Base-by-base conservation (phyloP, 2,329 filamentous ascomycete species). In the Fusarium globosum region DNA sequence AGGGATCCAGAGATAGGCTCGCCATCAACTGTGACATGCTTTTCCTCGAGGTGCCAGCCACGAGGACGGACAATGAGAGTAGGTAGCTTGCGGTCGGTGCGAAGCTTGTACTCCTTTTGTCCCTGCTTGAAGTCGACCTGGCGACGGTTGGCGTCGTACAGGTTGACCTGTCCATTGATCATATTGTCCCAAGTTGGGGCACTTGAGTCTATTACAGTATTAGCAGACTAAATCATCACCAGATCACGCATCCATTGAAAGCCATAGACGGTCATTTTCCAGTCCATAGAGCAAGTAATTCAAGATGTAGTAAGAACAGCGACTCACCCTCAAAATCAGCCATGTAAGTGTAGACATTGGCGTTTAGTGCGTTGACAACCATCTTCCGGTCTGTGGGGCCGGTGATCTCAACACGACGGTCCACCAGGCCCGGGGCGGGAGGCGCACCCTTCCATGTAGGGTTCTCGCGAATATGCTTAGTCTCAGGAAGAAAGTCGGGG, bases 111-210 rank as follows among this genome's bases (percentile, higher is more conserved):
- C 81, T 97, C 95, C 86, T 98, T 99, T 79, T 91, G 87, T 73
- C 95, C 95, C 81, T 95, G 93, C 88, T 96, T 97, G 89, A 98
- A 98, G 86, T 98, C 96, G 78, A 98, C 91, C 85, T 98, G 93
- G 77, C 91, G 92, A 80, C 96, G 94, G 81, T 97, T 95, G 76
- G 95, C 96, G 80, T 98, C 96, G 87, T 98, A 97, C 65, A 99
- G 90, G 87, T 98, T 99, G 76, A 98, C 92, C 85, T 99, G 96
- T 73, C 96, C 96, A 78, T 96, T 97, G 87, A 98, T 92, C 95
- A 98, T 98, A 87, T 98, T 98, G 76, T 97, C 95, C 96, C 96
- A 99, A 48, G 96, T 98, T 30, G 96, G 96, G 30, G 96, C 95
- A 80, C 89, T 96, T 12, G 96, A 97, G 83, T 98, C 95, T 97